phyloP scores from a whole-genome alignment of 2,329 filamentous ascomycete genomes.

The Hysterium pulicare region DNA sequence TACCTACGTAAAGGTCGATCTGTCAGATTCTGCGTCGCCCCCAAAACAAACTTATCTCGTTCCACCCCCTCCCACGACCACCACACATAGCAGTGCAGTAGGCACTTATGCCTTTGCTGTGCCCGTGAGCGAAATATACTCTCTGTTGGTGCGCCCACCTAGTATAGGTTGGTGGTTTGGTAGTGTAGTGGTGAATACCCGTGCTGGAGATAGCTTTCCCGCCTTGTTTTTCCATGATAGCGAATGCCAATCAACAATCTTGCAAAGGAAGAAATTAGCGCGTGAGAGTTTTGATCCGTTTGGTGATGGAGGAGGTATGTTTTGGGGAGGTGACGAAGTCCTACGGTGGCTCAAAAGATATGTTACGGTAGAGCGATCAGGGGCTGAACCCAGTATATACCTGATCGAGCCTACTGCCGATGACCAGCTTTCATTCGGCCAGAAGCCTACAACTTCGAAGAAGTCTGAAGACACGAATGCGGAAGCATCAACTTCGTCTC shows the following conservation, averaged over 20 bases:
- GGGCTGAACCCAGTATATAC: conserved; percentile 85
- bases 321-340: conserved; percentile 97
- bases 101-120: conserved; percentile 90
- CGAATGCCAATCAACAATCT: conserved; percentile 91
- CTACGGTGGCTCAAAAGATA: conserved; percentile 86
- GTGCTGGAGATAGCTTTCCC: conserved; percentile 87
- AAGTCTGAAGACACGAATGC: conserved; percentile 27
- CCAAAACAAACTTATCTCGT: conserved; percentile 88
- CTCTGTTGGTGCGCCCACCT: conserved; percentile 82
- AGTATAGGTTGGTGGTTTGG: conserved; percentile 99
- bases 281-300: conserved; percentile 89
- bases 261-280: conserved; percentile 84
- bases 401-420: conserved; percentile 83
- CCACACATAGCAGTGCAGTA: conserved; percentile 65
- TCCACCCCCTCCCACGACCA: conserved; percentile 82
- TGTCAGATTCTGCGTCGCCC: conserved; percentile 74
- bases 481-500: conserved; percentile 18
- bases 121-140: conserved; percentile 86
- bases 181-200: conserved; percentile 87
- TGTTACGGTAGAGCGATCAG: conserved; percentile 75
- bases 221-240: conserved; percentile 97
- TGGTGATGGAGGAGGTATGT: conserved; percentile 77
- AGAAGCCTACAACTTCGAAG: conserved; percentile 50
- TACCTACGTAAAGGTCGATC: conserved; percentile 93
- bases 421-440: conserved; percentile 77